These are phyloP conservation scores for Selaginella tamariscina DNA, from an alignment of 75 land plant genomes.

Conservation along the genomic window DNA sequence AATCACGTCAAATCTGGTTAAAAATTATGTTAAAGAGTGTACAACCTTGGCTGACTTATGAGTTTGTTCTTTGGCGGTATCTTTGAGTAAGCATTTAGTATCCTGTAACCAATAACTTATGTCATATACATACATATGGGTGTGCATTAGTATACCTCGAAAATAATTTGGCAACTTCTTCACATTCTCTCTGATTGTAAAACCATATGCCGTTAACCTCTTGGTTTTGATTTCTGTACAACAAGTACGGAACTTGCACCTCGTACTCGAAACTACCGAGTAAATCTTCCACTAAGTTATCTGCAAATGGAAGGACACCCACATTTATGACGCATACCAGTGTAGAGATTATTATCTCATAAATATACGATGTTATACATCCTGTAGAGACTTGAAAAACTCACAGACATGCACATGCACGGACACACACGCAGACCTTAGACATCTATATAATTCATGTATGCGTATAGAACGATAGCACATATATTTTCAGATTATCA, in stretches of 20 bases:
- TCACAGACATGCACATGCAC: too few species aligned
- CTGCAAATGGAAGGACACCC: slow-evolving; percentile 23
- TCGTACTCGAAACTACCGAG: slow-evolving; percentile 95
- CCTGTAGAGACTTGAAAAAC: too few species aligned
- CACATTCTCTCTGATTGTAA: slow-evolving; percentile 79
- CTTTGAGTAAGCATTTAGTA: slow-evolving; percentile 66
- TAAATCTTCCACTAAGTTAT: slow-evolving; percentile 88
- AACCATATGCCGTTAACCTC: slow-evolving; percentile 99
- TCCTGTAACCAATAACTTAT: slow-evolving; percentile 38
- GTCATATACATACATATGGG: slow-evolving; percentile 5
- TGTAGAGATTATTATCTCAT: not conserved
- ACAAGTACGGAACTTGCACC: slow-evolving; percentile 77
- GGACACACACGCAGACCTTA: too few species aligned
- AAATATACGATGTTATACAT: too few species aligned
- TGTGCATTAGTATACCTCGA: slow-evolving; percentile 37
- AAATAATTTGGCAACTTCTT: slow-evolving; percentile 83
- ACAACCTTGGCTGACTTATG: slow-evolving; percentile 30
- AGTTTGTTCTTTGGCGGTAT: slow-evolving; percentile 56
- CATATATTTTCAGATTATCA: too few species aligned
- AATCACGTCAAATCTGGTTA: slow-evolving; percentile 14
- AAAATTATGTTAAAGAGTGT: not conserved
- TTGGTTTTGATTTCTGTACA: slow-evolving; percentile 78
- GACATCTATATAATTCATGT: too few species aligned
- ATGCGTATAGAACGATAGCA: too few species aligned
- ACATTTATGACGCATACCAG: not conserved